Evolutionary conservation across 192 early-diverging fungal species (phyloP).

Genomic region (Spizellomyces sp.): DNA sequence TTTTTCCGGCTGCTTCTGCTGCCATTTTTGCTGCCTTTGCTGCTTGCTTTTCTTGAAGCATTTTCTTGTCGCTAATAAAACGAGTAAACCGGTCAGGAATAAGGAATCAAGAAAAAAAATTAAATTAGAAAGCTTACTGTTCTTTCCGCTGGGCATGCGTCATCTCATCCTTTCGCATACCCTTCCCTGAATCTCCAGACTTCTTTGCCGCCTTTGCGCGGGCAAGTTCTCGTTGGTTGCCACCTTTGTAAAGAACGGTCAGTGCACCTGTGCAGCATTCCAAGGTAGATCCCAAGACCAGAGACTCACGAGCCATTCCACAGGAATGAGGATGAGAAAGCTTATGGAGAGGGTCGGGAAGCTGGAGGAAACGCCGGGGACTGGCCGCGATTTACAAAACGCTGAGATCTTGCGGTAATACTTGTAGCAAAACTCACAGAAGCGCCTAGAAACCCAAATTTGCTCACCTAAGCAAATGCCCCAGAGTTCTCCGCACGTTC

Average conservation of each 20-base stretch:
- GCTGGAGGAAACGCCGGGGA: too few species aligned
- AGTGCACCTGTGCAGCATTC: background rate
- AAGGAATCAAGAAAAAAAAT: background rate
- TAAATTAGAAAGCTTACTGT: slow-evolving; percentile 18
- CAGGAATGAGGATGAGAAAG: background rate
- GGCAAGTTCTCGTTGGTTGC: slow-evolving; percentile 25
- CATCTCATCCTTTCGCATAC: slow-evolving; percentile 26
- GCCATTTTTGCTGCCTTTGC: slow-evolving; percentile 24
- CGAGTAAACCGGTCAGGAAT: background rate
- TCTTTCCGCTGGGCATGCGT: slow-evolving; percentile 30
- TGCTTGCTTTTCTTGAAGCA: slow-evolving; percentile 32
- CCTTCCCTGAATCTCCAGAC: background rate
- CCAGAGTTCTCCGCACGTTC: too few species aligned
- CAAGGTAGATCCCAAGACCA: background rate
- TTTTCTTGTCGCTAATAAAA: slow-evolving; percentile 18
- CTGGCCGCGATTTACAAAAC: too few species aligned
- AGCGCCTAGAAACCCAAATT: too few species aligned
- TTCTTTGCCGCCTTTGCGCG: slow-evolving; percentile 30
- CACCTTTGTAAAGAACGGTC: slow-evolving; percentile 12
- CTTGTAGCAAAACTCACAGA: too few species aligned
- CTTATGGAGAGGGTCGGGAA: too few species aligned
- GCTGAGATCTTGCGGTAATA: too few species aligned
- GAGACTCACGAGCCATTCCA: slow-evolving; percentile 1
- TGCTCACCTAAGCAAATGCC: too few species aligned
- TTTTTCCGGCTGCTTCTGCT: slow-evolving; percentile 9